Conservation (phyloP, 176 grass and related monocot species). For the Elymus sibiricus region DNA sequence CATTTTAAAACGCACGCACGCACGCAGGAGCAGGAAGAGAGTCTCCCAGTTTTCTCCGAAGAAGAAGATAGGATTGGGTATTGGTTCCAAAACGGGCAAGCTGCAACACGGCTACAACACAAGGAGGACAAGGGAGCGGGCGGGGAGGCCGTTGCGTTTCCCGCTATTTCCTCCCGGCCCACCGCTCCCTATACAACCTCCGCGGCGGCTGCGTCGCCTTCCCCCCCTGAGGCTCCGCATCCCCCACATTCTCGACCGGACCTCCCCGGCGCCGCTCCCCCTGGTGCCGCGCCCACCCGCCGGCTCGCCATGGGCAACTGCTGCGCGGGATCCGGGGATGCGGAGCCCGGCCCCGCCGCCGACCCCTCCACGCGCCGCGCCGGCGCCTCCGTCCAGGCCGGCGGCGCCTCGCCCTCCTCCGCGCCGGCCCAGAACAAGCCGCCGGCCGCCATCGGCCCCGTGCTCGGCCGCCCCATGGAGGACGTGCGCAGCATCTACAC, state of each 20-base stretch:
- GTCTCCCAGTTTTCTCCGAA: too few relatives aligned
- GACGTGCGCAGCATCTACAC: constrained; percentile 71
- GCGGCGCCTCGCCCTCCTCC: not conserved
- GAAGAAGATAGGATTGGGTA: not conserved
- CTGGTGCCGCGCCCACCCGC: not conserved
- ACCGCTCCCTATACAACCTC: constrained; percentile 32
- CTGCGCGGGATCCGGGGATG: constrained; percentile 57
- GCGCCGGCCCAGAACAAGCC: constrained; percentile 38
- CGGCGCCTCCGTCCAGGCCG: constrained; percentile 33
- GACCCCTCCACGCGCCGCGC: constrained; percentile 12
- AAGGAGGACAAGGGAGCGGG: not conserved
- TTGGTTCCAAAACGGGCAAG: constrained; percentile 9
- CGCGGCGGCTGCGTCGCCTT: not conserved
- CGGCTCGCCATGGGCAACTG: constrained; percentile 73
- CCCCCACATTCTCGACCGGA: not conserved
- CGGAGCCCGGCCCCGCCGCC: constrained; percentile 25
- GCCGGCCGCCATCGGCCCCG: constrained; percentile 58
- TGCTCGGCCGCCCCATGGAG: constrained; percentile 84
- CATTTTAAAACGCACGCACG: too few relatives aligned
- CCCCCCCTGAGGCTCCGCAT: constrained; percentile 42
- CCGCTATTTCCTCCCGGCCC: constrained; percentile 71
- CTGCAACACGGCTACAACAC: too few relatives aligned
- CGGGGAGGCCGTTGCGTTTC: constrained; percentile 28
- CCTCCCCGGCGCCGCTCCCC: constrained; percentile 25
- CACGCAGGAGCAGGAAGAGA: too few relatives aligned